Conservation (phyloP, 345 rosid genomes). For the Excoecaria cochinchinensis region DNA sequence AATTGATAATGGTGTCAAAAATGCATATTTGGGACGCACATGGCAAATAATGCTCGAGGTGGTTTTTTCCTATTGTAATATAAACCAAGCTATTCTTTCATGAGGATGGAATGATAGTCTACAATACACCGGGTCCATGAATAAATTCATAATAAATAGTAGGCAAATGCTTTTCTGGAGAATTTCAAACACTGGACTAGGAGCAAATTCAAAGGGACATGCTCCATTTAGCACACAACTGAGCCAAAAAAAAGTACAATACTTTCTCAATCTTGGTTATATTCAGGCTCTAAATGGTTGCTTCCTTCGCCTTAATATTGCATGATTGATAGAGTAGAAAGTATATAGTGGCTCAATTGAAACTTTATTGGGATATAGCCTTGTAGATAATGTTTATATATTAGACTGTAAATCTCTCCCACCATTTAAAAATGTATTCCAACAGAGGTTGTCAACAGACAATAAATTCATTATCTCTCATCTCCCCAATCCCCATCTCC, state of each 20-base stretch:
- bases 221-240: constrained; percentile 35
- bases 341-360: too few species aligned
- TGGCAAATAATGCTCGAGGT: constrained; percentile 52
- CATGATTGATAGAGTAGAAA: too few species aligned
- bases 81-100: constrained; percentile 37
- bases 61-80: constrained; percentile 47
- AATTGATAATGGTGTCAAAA: constrained; percentile 35
- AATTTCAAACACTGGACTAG: constrained; percentile 55
- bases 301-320: constrained; percentile 76
- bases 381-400: too few species aligned
- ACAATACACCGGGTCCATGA: too few species aligned
- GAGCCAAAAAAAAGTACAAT: constrained; percentile 28
- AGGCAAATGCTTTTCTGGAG: constrained; percentile 53
- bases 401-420: too few species aligned
- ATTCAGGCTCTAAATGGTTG: constrained; percentile 54
- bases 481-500: too few species aligned
- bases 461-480: too few species aligned
- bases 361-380: too few species aligned
- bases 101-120: constrained; percentile 54
- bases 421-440: too few species aligned
- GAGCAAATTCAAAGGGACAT: constrained; percentile 27
- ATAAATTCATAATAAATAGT: neutral
- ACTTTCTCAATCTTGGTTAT: constrained; percentile 42
- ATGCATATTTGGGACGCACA: constrained; percentile 57
- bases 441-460: too few species aligned